Conservation (phyloP, 495 filamentous ascomycete species). For the Xylaria acuta region DNA sequence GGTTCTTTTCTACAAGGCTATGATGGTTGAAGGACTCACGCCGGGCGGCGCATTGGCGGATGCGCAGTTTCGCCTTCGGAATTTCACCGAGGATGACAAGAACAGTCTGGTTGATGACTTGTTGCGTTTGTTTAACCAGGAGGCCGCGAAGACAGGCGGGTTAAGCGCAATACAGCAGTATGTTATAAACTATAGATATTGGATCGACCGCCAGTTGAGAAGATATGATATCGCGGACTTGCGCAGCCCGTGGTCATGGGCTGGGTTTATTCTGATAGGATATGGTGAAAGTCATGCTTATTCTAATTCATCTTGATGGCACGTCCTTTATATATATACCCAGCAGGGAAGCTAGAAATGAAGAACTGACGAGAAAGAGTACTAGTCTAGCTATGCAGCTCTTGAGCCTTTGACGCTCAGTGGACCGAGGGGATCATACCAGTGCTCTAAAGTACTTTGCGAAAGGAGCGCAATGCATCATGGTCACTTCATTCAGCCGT, state of each 20-base stretch:
- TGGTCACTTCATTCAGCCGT: neutral
- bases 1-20: constrained; percentile 17
- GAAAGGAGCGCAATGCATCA: neutral
- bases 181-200: constrained; percentile 19
- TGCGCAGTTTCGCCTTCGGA: constrained; percentile 14
- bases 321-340: neutral
- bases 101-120: neutral
- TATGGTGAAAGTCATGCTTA: constrained; percentile 19
- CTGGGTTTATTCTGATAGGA: constrained; percentile 20
- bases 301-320: neutral
- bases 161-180: constrained; percentile 7
- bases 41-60: constrained; percentile 15
- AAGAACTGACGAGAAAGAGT: neutral
- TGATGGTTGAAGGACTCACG: constrained; percentile 15
- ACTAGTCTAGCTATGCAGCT: neutral
- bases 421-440: neutral
- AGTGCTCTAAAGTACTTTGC: neutral
- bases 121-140: constrained; percentile 9
- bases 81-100: constrained; percentile 20
- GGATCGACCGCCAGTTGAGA: constrained; percentile 20
- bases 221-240: constrained; percentile 15
- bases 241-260: constrained; percentile 19
- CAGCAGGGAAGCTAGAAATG: neutral
- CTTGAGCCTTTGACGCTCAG: neutral
- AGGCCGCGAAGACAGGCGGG: neutral